These are phyloP conservation scores for Cytauxzoon felis DNA, from an alignment of 169 alveolate species.

Conservation along the genomic window DNA sequence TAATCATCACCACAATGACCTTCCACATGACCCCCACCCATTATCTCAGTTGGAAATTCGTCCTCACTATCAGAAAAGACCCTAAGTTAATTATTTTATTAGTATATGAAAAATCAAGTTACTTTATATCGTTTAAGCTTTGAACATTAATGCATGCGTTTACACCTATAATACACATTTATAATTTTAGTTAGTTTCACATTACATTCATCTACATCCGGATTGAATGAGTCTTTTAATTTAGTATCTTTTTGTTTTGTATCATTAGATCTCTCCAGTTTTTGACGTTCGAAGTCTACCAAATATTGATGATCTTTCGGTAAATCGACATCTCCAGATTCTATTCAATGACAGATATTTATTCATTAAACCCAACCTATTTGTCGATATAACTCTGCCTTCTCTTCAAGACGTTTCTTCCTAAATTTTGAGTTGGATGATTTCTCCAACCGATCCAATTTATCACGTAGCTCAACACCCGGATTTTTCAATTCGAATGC, in stretches of 20 bases:
- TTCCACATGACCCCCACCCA: no score
- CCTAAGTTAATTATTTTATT: no score
- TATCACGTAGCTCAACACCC: slow-evolving; percentile 62
- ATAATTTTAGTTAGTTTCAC: neutral
- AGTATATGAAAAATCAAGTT: neutral
- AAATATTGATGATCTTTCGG: slow-evolving; percentile 23
- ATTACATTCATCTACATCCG: neutral
- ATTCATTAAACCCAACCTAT: slow-evolving; percentile 22
- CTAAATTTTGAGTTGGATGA: slow-evolving; percentile 4
- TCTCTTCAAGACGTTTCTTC: slow-evolving; percentile 37
- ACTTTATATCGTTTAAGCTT: slow-evolving; percentile 16
- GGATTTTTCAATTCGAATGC: slow-evolving; percentile 46
- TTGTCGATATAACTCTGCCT: slow-evolving; percentile 39
- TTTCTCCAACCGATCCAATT: slow-evolving; percentile 38
- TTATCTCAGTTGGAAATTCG: no score
- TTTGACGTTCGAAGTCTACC: slow-evolving; percentile 43
- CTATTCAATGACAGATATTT: slow-evolving; percentile 1
- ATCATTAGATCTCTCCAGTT: slow-evolving; percentile 24
- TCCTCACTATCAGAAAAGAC: no score
- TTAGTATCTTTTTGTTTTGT: neutral
- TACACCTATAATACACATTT: neutral
- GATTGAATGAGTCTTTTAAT: neutral
- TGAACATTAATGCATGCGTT: neutral
- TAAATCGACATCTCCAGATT: slow-evolving; percentile 17
- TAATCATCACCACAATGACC: no score